phyloP scores from a whole-genome alignment of 306 rosid genomes.

The Rosa multiflora region DNA sequence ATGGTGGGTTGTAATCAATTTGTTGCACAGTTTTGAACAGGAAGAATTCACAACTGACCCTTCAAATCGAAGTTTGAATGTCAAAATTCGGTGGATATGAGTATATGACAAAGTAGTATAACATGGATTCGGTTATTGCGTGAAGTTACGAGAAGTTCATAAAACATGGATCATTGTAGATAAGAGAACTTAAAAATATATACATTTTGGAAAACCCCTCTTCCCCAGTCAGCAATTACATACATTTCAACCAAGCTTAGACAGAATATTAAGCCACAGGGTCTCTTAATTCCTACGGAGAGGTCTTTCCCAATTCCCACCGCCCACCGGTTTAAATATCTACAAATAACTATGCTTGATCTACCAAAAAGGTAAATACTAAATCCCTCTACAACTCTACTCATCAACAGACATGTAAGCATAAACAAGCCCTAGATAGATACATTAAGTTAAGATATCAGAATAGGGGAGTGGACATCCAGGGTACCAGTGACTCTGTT shows the following conservation, averaged over 20 bases:
- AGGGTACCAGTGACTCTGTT: slow-evolving; percentile 54
- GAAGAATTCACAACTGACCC: neutral
- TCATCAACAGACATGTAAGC: slow-evolving; percentile 34
- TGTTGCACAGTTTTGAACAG: neutral
- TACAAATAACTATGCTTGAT: slow-evolving; percentile 50
- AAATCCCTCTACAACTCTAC: slow-evolving; percentile 32
- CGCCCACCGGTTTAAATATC: slow-evolving; percentile 55
- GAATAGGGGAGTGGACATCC: slow-evolving; percentile 46
- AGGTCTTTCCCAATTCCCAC: slow-evolving; percentile 31
- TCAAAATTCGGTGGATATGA: neutral
- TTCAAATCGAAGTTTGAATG: neutral
- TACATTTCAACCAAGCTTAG: slow-evolving; percentile 43
- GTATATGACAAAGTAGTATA: neutral
- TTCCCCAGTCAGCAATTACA: slow-evolving; percentile 55
- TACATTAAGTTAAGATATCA: slow-evolving; percentile 42
- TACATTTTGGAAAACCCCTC: slow-evolving; percentile 49
- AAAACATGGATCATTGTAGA: neutral
- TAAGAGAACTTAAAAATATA: slow-evolving; percentile 27
- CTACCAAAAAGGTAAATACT: slow-evolving; percentile 43
- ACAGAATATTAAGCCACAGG: slow-evolving; percentile 34
- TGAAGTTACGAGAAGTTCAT: neutral
- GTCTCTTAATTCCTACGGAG: slow-evolving; percentile 23
- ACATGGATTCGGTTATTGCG: neutral
- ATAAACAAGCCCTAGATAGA: slow-evolving; percentile 45
- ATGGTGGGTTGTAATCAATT: neutral